Evolutionary conservation across 1,284 basidiomycete species (phyloP).

Genomic region (Sporisorium iseilematis-ciliati): DNA sequence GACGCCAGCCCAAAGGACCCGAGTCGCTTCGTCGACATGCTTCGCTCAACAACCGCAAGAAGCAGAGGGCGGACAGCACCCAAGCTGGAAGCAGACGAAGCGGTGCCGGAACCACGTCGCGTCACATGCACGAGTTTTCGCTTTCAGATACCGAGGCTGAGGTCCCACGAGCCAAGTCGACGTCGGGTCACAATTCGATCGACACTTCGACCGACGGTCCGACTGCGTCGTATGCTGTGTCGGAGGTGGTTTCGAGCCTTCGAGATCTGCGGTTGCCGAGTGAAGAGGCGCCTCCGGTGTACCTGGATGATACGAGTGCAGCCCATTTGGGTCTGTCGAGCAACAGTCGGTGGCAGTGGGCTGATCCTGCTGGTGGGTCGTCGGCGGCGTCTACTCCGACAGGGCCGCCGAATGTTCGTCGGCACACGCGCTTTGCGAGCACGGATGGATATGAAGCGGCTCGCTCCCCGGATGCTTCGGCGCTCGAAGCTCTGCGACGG

Average conservation of each 20-base stretch:
- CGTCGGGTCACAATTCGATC: conserved; percentile 34
- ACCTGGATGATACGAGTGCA: conserved; percentile 27
- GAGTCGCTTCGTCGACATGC: conserved; percentile 33
- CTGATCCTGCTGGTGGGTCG: conserved; percentile 16
- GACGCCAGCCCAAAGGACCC: conserved; percentile 14
- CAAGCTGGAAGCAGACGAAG: neutral
- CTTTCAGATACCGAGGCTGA: conserved; percentile 58
- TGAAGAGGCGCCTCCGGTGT: conserved; percentile 30
- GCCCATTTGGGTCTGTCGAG: conserved; percentile 34
- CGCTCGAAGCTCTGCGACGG: conserved; percentile 35
- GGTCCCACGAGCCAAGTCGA: conserved; percentile 33
- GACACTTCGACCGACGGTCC: conserved; percentile 25
- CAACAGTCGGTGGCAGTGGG: conserved; percentile 47
- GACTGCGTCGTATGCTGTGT: conserved; percentile 18
- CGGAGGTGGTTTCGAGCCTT: conserved; percentile 28
- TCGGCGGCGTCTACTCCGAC: conserved; percentile 28
- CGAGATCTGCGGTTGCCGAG: conserved; percentile 33
- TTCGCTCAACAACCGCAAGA: conserved; percentile 28
- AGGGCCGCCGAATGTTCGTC: conserved; percentile 11
- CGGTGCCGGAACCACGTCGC: neutral
- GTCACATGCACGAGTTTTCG: conserved; percentile 50
- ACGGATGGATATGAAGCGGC: conserved; percentile 31
- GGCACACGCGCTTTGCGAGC: conserved; percentile 41
- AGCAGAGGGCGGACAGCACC: neutral
- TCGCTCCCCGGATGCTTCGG: conserved; percentile 16